These are phyloP conservation scores for Blumeria graminis DNA, from an alignment of 2,329 filamentous ascomycete genomes.

Conservation along the genomic window DNA sequence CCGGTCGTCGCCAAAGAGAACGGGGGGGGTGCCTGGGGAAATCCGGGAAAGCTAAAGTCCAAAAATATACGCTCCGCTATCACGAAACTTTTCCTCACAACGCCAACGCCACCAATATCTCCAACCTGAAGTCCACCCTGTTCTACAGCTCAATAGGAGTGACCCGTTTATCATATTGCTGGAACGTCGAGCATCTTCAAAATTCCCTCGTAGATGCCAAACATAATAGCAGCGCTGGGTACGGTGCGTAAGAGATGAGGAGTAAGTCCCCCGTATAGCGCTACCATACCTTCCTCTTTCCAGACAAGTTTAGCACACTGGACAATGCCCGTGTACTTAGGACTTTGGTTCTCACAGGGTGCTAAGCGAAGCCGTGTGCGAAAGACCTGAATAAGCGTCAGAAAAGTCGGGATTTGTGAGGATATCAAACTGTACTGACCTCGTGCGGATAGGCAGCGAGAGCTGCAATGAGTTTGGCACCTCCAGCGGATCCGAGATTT, in stretches of 20 bases:
- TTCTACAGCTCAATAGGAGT: slow-evolving; percentile 1
- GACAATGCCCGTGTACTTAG: slow-evolving; percentile 70
- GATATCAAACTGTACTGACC: slow-evolving; percentile 22
- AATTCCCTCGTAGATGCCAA: slow-evolving; percentile 44
- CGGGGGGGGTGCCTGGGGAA: too few relatives aligned
- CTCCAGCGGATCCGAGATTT: slow-evolving; percentile 54
- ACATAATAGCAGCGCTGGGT: slow-evolving; percentile 87
- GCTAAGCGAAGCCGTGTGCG: slow-evolving; percentile 68
- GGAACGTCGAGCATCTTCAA: slow-evolving; percentile 15
- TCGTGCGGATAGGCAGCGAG: slow-evolving; percentile 82
- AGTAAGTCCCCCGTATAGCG: slow-evolving; percentile 73
- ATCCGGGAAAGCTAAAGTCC: too few relatives aligned
- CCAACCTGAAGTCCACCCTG: background rate
- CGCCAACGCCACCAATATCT: background rate
- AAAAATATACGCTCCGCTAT: too few relatives aligned
- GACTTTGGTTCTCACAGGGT: slow-evolving; percentile 42
- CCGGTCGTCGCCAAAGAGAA: too few relatives aligned
- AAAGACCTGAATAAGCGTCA: slow-evolving; percentile 31
- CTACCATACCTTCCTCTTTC: slow-evolving; percentile 68
- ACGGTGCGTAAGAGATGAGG: slow-evolving; percentile 81
- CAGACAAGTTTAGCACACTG: slow-evolving; percentile 78
- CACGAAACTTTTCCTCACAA: background rate
- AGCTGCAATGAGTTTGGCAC: slow-evolving; percentile 66
- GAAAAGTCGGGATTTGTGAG: background rate
- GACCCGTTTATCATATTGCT: background rate